Evolutionary conservation across 1,284 basidiomycete genomes (phyloP), one percentile per base, ranked within the genome.

Genomic region (Filobasidium uniguttulatum): DNA sequence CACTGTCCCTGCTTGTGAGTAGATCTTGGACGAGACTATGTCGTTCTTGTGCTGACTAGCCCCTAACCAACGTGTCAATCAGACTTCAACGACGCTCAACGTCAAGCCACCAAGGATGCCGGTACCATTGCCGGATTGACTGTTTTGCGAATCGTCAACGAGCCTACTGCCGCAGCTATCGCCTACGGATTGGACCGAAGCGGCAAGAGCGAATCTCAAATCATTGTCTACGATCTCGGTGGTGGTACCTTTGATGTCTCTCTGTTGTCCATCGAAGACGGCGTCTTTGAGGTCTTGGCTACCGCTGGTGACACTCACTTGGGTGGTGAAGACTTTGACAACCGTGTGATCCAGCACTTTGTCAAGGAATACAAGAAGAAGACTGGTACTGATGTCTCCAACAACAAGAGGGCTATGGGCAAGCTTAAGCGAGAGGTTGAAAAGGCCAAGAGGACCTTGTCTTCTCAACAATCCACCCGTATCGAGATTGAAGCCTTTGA

Each of bases 171-270:
- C 46, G 91, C 93, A 57, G 93, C 93, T 55, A 76, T 76, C 44
- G 91, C 93, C 59, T 97, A 97, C 71, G 93, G 93, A 76, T 83
- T 98, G 48, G 93, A 96, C 80, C 90, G 94, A 78, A 71, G 72
- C 58, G 85, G 86, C 69, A 79, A 78, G 52, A 82, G 85, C 56
- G 91, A 97, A 73, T 83, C 85, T 43, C 86, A 89, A 66, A 91
- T 97, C 71, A 90, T 96, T 62, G 90, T 97, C 66, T 97, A 94
- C 74, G 91, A 97, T 75, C 83, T 96, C 52, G 91, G 91, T 71
- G 91, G 91, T 71, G 91, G 91, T 72, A 96, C 91, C 48, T 97
- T 97, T 75, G 91, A 96, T 81, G 91, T 96, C 48, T 96, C 91
- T 55, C 81, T 97, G 54, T 78, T 97, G 55, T 91, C 90, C 70